These are phyloP conservation scores for Ensete ventricosum DNA, from an alignment of 176 grass and related monocot species.

Conservation along the genomic window DNA sequence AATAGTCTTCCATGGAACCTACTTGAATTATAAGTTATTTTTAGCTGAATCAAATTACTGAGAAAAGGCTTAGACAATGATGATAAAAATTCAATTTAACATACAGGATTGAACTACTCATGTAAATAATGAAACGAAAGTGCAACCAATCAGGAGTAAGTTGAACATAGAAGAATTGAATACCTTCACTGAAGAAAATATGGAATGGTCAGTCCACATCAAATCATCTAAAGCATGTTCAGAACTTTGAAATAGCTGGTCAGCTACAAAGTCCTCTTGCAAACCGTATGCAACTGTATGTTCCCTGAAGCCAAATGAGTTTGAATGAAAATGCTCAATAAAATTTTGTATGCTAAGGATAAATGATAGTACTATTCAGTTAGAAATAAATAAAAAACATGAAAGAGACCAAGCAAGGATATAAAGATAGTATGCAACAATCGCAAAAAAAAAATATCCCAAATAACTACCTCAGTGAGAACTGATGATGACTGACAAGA, in stretches of 20 bases:
- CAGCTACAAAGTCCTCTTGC: slow-evolving; percentile 85
- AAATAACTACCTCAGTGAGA: background rate
- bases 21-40: background rate
- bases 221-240: slow-evolving; percentile 79
- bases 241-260: slow-evolving; percentile 89
- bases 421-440: background rate
- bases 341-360: background rate
- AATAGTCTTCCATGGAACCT: background rate
- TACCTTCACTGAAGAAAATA: slow-evolving; percentile 77
- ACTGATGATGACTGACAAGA: background rate
- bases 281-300: slow-evolving; percentile 46
- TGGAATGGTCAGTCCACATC: slow-evolving; percentile 71
- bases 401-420: background rate
- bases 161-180: slow-evolving; percentile 19
- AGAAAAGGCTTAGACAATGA: background rate
- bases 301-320: slow-evolving; percentile 32
- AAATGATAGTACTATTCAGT: background rate
- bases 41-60: background rate
- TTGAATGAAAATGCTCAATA: background rate
- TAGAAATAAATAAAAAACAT: background rate
- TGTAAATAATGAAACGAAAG: background rate
- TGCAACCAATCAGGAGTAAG: background rate
- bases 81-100: background rate
- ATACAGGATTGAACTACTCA: background rate
- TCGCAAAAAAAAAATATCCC: background rate